phyloP scores from a whole-genome alignment of 2,329 filamentous ascomycete genomes.

The Penicillium palitans region DNA sequence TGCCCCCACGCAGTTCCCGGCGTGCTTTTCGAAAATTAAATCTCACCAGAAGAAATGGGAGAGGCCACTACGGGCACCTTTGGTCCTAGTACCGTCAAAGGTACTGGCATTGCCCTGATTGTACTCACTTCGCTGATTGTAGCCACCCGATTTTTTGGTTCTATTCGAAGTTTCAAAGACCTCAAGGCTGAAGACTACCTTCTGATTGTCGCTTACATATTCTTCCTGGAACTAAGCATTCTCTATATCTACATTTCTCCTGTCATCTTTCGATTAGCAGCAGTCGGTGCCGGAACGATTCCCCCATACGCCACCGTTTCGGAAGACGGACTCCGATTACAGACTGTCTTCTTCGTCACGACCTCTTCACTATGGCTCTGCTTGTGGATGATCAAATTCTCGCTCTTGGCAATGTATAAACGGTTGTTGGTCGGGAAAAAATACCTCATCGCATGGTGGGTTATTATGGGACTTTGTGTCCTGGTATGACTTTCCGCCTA shows the following conservation, averaged over 20 bases:
- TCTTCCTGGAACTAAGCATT: constrained; percentile 31
- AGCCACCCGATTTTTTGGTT: constrained; percentile 13
- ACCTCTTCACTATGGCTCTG: constrained; percentile 42
- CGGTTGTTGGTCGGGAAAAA: constrained; percentile 37
- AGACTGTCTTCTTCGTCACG: constrained; percentile 43
- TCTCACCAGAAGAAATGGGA: constrained; percentile 3
- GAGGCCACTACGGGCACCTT: not conserved
- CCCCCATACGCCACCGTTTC: constrained; percentile 31
- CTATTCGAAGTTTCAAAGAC: constrained; percentile 18
- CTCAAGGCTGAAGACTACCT: constrained; percentile 31
- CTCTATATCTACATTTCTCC: constrained; percentile 41
- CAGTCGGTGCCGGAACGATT: constrained; percentile 24
- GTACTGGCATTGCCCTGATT: constrained; percentile 22
- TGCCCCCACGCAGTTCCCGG: not conserved
- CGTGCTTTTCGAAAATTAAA: not conserved
- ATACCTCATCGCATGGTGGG: constrained; percentile 39
- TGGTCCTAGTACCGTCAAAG: constrained; percentile 13
- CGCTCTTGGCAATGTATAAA: constrained; percentile 43
- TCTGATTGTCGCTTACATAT: constrained; percentile 28
- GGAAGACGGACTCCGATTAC: constrained; percentile 33
- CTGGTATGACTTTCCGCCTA: constrained; percentile 23
- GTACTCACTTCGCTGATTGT: constrained; percentile 22
- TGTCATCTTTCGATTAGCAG: constrained; percentile 34
- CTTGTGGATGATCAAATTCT: constrained; percentile 45
- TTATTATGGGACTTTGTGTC: constrained; percentile 35